Conservation (phyloP, 495 filamentous ascomycete genomes). For the Pyrenula massariospora region DNA sequence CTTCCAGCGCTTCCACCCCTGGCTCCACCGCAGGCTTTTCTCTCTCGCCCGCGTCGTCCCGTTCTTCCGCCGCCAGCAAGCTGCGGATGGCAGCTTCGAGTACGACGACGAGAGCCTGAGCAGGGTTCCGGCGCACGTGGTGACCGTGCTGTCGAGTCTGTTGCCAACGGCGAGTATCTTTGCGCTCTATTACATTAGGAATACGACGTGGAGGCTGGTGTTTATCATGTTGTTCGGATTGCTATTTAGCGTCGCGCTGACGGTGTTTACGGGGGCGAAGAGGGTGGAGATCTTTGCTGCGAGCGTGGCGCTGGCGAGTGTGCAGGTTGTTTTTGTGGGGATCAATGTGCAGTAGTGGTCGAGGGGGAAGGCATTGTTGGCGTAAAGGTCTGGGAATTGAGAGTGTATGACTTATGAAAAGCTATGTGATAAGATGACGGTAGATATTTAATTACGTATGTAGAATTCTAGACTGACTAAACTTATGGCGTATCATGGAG, state of each 20-base stretch:
- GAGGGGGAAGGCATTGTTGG: no score
- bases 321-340: conserved; percentile 1
- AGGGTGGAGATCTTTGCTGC: conserved; percentile 20
- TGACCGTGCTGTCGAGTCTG: conserved; percentile 13
- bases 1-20: background rate
- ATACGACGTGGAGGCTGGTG: conserved; percentile 10
- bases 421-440: no score
- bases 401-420: no score
- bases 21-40: background rate
- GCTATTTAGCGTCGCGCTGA: conserved; percentile 14
- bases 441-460: no score
- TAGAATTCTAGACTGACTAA: no score
- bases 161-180: conserved; percentile 20
- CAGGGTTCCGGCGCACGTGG: conserved; percentile 2
- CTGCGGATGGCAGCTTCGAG: background rate
- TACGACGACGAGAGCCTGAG: background rate
- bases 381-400: no score
- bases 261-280: conserved; percentile 15
- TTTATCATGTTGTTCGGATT: conserved; percentile 20
- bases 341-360: background rate
- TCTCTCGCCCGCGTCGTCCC: background rate
- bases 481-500: no score
- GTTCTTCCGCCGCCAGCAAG: background rate
- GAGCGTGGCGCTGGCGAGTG: background rate
- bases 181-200: conserved; percentile 16